Conservation (phyloP, 768 basidiomycete species). For the Calocybe gangraenosa region DNA sequence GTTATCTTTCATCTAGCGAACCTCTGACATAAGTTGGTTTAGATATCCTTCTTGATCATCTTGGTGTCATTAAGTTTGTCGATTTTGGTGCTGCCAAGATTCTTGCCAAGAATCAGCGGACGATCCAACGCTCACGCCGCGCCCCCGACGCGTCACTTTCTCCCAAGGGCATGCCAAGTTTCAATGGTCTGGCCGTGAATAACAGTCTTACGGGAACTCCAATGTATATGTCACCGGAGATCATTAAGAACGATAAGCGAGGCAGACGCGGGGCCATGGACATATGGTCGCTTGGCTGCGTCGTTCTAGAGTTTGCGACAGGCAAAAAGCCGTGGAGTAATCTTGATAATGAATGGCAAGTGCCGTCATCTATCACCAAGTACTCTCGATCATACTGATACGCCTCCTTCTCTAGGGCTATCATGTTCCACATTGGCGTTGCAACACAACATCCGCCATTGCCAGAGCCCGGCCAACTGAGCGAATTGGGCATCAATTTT, state of each 20-base stretch:
- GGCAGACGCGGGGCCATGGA: constrained; percentile 96
- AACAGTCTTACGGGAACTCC: constrained; percentile 95
- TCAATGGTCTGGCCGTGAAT: constrained; percentile 52
- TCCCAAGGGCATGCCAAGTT: constrained; percentile 25
- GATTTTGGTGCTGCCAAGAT: constrained; percentile 98
- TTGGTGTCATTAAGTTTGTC: constrained; percentile 92
- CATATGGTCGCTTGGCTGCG: constrained; percentile 96
- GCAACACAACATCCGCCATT: constrained; percentile 95
- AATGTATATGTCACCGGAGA: constrained; percentile 99
- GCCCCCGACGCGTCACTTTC: constrained; percentile 34
- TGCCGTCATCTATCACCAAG: neutral
- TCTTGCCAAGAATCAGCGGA: constrained; percentile 83
- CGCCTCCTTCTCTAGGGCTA: constrained; percentile 62
- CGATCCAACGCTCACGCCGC: constrained; percentile 71
- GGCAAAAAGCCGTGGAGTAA: constrained; percentile 99
- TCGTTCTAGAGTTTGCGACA: constrained; percentile 95
- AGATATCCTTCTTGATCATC: constrained; percentile 92
- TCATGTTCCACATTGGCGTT: constrained; percentile 99
- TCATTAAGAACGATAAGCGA: constrained; percentile 89
- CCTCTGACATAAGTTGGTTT: constrained; percentile 12
- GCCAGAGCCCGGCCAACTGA: constrained; percentile 87
- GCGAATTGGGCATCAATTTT: constrained; percentile 86
- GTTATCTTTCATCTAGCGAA: constrained; percentile 1
- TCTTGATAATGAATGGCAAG: constrained; percentile 97
- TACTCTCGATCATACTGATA: neutral